These are phyloP conservation scores for Paramecium tetraurelia DNA, from an alignment of 73 alveolate species.

Conservation along the genomic window DNA sequence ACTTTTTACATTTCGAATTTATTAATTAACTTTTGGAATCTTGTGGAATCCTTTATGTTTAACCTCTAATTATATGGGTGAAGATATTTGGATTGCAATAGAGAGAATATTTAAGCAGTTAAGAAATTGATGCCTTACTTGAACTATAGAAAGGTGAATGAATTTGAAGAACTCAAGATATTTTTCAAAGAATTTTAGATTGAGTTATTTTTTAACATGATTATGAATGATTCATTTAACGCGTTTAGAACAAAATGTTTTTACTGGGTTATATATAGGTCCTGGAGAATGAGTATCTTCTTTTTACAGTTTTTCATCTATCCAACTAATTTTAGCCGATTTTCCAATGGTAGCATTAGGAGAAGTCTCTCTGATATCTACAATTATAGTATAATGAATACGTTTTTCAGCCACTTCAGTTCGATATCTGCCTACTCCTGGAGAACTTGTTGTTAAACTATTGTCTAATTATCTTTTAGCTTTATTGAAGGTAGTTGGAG, in stretches of 20 bases:
- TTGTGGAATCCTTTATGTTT: too few relatives aligned
- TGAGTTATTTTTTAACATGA: not conserved
- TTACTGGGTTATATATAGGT: conserved; percentile 34
- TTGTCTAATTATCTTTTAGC: conserved; percentile 27
- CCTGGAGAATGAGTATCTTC: conserved; percentile 40
- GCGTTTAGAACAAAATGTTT: conserved; percentile 29
- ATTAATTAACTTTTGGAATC: too few relatives aligned
- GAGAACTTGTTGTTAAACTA: conserved; percentile 39
- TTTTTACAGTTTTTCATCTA: not conserved
- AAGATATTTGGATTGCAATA: not conserved
- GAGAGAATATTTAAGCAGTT: conserved; percentile 6
- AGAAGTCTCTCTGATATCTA: conserved; percentile 2
- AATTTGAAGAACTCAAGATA: not conserved
- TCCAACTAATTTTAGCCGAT: conserved; percentile 46
- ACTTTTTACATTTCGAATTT: too few relatives aligned
- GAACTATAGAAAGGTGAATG: not conserved
- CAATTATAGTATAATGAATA: not conserved
- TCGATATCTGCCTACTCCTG: conserved; percentile 40
- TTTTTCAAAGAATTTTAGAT: conserved; percentile 24
- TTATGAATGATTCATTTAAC: not conserved
- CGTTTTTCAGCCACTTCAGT: conserved; percentile 11
- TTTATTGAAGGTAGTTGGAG: conserved; percentile 23
- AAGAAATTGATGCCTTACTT: not conserved
- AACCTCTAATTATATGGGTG: not conserved
- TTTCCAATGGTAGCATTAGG: conserved; percentile 3